These are phyloP conservation scores for Chlamydomonas incerta DNA, from an alignment of 139 green algal genomes.

Conservation along the genomic window DNA sequence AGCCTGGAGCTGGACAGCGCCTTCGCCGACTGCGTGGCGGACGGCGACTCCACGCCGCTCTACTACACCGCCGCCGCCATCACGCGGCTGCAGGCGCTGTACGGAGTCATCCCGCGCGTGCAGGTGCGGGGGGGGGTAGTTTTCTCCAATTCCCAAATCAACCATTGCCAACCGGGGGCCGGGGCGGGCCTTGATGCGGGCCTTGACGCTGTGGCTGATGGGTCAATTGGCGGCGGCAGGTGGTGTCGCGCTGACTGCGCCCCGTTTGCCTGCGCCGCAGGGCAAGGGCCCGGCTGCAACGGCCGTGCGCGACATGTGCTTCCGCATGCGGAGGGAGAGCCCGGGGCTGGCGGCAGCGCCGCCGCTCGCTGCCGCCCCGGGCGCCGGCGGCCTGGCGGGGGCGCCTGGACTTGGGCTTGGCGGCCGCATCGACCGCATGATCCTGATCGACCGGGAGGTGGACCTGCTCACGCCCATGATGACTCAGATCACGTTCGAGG, in stretches of 20 bases:
- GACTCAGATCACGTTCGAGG: slow-evolving; percentile 97
- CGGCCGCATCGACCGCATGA: slow-evolving; percentile 48
- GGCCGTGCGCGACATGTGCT: slow-evolving; percentile 79
- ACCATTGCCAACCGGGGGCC: no score
- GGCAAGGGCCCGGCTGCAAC: slow-evolving; percentile 81
- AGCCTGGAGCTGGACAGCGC: slow-evolving; percentile 81
- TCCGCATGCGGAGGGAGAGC: slow-evolving; percentile 78
- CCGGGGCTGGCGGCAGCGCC: neutral
- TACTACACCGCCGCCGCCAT: slow-evolving; percentile 80
- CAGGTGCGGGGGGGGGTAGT: slow-evolving; percentile 50
- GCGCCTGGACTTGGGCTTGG: neutral
- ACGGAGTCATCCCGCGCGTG: slow-evolving; percentile 74
- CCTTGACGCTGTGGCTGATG: no score
- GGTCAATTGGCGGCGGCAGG: no score
- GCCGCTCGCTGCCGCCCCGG: neutral
- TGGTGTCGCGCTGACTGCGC: no score
- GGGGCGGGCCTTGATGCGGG: no score
- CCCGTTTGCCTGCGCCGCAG: no score
- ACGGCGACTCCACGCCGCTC: slow-evolving; percentile 81
- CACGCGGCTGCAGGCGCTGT: slow-evolving; percentile 80
- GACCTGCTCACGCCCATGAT: slow-evolving; percentile 91
- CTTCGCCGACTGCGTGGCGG: slow-evolving; percentile 63
- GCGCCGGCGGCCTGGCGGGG: neutral
- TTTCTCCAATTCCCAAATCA: no score
- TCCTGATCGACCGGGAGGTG: slow-evolving; percentile 89